These are phyloP conservation scores for Phytophthora fragariae DNA, from an alignment of 352 stramenopile species.

Conservation along the genomic window DNA sequence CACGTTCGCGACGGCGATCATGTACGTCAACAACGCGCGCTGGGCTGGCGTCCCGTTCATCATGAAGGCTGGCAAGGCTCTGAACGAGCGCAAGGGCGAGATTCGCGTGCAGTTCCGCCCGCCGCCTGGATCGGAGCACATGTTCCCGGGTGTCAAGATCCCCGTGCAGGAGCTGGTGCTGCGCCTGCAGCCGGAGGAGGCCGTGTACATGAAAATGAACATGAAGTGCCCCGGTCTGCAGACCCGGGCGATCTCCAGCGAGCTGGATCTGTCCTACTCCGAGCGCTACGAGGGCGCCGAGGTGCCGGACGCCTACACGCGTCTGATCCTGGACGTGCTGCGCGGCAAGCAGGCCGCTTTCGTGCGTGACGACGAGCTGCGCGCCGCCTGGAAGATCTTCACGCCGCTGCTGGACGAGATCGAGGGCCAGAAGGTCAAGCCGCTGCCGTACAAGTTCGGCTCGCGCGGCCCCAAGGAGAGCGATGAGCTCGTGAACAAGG, in stretches of 20 bases:
- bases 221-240: slow-evolving; percentile 95
- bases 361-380: slow-evolving; percentile 97
- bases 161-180: slow-evolving; percentile 97
- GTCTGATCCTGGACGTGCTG: slow-evolving; percentile 98
- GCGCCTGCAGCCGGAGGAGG: slow-evolving; percentile 96
- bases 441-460: slow-evolving; percentile 94
- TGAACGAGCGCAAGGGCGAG: slow-evolving; percentile 98
- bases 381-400: slow-evolving; percentile 98
- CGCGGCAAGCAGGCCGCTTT: slow-evolving; percentile 96
- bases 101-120: slow-evolving; percentile 97
- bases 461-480: slow-evolving; percentile 93
- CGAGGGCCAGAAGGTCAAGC: slow-evolving; percentile 91
- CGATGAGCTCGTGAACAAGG: slow-evolving; percentile 76
- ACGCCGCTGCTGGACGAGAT: slow-evolving; percentile 97
- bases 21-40: slow-evolving; percentile 95
- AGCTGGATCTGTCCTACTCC: slow-evolving; percentile 97
- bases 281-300: slow-evolving; percentile 86
- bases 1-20: slow-evolving; percentile 93
- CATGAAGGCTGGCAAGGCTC: slow-evolving; percentile 98
- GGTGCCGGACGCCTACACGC: slow-evolving; percentile 97
- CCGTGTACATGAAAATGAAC: slow-evolving; percentile 98
- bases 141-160: slow-evolving; percentile 92
- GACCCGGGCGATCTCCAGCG: slow-evolving; percentile 92
- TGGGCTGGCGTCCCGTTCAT: slow-evolving; percentile 99
- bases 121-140: slow-evolving; percentile 86